A percentile compares a stretch with the other conserved stretches of the same genome.
These are phyloP conservation scores for Hypomyces rosellus DNA, from an alignment of 2,329 filamentous ascomycete species.

Conservation along the genomic window DNA sequence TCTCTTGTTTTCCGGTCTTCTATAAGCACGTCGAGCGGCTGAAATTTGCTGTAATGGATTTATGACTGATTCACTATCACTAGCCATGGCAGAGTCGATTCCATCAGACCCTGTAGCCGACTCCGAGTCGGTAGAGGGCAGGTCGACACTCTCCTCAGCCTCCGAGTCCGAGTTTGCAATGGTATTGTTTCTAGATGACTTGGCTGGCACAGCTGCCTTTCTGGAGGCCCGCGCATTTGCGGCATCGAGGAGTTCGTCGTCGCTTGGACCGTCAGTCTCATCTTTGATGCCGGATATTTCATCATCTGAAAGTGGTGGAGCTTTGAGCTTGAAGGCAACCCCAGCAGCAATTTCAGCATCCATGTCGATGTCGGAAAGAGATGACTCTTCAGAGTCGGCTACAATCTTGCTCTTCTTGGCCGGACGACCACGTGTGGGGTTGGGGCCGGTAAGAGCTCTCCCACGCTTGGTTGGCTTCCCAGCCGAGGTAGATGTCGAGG, in stretches of 20 bases:
- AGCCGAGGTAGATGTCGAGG: conserved; percentile 8
- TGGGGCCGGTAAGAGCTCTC: conserved; percentile 18
- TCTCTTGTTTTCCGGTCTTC: conserved; percentile 18
- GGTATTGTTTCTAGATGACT: too few species aligned
- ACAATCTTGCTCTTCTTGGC: conserved; percentile 25
- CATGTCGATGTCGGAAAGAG: conserved; percentile 22
- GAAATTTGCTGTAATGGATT: background rate
- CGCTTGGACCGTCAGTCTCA: conserved; percentile 18
- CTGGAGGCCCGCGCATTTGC: conserved; percentile 1
- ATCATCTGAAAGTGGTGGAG: conserved; percentile 1
- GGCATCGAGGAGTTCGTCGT: conserved; percentile 23
- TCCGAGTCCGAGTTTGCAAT: conserved; percentile 3
- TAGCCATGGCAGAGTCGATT: conserved; percentile 13
- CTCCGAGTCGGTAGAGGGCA: background rate
- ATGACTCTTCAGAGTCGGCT: conserved; percentile 23
- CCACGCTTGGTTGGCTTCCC: conserved; percentile 19
- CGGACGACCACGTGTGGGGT: conserved; percentile 15
- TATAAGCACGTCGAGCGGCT: conserved; percentile 29
- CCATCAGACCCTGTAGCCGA: background rate
- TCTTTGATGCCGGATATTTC: conserved; percentile 14
- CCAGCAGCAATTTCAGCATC: conserved; percentile 26
- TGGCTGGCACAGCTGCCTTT: background rate
- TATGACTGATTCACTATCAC: conserved; percentile 16
- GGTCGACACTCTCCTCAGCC: too few species aligned
- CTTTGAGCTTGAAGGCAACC: conserved; percentile 12